Evolutionary conservation across 2,329 filamentous ascomycete genomes (phyloP).

Genomic region (Pseudogymnoascus verrucosus): DNA sequence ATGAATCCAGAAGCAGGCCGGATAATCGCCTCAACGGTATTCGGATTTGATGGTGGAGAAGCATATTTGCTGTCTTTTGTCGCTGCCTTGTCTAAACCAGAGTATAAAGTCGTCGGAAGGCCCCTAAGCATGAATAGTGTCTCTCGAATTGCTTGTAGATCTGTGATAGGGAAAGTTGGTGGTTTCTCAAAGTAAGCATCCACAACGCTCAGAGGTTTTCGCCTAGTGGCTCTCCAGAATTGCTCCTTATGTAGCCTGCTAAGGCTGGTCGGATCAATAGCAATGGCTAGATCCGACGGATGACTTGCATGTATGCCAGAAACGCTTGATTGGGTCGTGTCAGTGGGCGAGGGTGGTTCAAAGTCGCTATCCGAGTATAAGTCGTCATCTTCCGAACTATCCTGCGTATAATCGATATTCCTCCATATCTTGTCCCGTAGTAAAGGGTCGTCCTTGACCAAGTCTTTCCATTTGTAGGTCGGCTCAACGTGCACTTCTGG

Average conservation of each 20-base stretch:
- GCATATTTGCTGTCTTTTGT: constrained; percentile 14
- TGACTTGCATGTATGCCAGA: constrained; percentile 22
- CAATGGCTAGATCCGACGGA: constrained; percentile 27
- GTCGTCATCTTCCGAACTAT: constrained; percentile 51
- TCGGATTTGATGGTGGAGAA: constrained; percentile 25
- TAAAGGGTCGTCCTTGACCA: constrained; percentile 69
- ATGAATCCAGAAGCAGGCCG: constrained; percentile 21
- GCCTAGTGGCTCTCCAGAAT: constrained; percentile 34
- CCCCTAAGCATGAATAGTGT: constrained; percentile 80
- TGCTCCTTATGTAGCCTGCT: constrained; percentile 36
- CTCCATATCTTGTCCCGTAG: constrained; percentile 63
- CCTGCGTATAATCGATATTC: constrained; percentile 55
- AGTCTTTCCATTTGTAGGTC: constrained; percentile 67
- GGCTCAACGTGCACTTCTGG: constrained; percentile 37
- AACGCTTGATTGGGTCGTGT: constrained; percentile 27
- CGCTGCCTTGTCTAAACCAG: not conserved
- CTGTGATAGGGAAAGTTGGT: constrained; percentile 30
- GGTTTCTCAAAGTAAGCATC: constrained; percentile 9
- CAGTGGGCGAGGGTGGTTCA: constrained; percentile 28
- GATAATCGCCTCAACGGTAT: constrained; percentile 28
- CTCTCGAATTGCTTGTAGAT: constrained; percentile 68
- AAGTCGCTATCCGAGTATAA: constrained; percentile 29
- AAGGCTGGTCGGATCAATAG: constrained; percentile 29
- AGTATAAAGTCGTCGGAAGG: constrained; percentile 65
- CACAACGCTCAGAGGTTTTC: not conserved